Base-by-base conservation (phyloP, 169 alveolate genomes). In the Eimeria falciformis region DNA sequence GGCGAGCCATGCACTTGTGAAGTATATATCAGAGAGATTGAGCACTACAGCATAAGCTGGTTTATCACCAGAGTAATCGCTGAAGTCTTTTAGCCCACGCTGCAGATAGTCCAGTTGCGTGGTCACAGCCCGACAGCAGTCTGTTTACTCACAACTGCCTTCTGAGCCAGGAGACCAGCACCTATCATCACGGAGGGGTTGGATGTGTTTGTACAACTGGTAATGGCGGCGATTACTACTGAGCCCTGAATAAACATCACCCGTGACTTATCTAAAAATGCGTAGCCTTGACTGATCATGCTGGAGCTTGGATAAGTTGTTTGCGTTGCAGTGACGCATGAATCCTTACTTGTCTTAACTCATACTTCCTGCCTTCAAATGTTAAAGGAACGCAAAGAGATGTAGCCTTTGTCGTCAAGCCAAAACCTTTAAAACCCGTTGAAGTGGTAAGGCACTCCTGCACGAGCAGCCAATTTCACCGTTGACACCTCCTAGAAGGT, bases 161-260 rank as follows among this genome's bases (percentile, higher is more conserved):
- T 97, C 95, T 97, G 97, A 77, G 99, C 99, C 43, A 98, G 93
- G 75, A 98, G 96, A 18, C 99, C 99, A 45, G 99, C 99, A 4
- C 98, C 99, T 69, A 98, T 91, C 99, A 98, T 98, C n/a, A 98
- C 99, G 23, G 97, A 97, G 40, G 99, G 99, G 95, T 98, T 98
- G 56, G 99, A 97, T 14, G 99, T 98, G 96, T 98, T 98, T 25
- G 99, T 98, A 96, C 99, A 98, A 23, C 99, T 97, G 0, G 99
- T 98, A 91, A 98, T 98, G 68, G 99, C 98, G 23, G 99, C 98
- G 46, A 98, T 96, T 14, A 97, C 99, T 23, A 98, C 98, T 50
- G 99, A 96, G 25, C 99, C 99, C 96, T 92, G 58, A 97, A 92
- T 17, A 25, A 58, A 29, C 93, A 94, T 84, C 93, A 94, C 11